Percentiles rank a stretch among this genome's conserved stretches.
Conservation (phyloP, 768 basidiomycete genomes). For the Suillus fuscotomentosus region DNA sequence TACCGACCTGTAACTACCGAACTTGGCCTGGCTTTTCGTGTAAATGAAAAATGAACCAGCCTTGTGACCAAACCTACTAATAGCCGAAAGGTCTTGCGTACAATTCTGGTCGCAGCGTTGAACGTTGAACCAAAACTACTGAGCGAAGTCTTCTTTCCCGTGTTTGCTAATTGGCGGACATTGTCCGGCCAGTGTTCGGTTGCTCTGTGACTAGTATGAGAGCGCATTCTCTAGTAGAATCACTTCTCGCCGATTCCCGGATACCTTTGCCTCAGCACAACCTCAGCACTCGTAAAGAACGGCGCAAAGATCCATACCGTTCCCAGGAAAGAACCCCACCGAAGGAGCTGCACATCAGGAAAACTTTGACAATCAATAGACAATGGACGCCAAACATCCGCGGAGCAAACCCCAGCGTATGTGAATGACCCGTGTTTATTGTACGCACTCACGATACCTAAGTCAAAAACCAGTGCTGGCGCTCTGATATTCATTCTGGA, state of each 20-base stretch:
- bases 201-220: background rate
- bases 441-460: background rate
- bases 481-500: constrained; percentile 66
- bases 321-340: constrained; percentile 72
- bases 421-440: constrained; percentile 26
- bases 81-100: background rate
- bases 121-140: background rate
- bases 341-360: constrained; percentile 53
- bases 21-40: background rate
- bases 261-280: constrained; percentile 71
- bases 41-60: background rate
- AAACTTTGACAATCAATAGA: constrained; percentile 26
- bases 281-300: constrained; percentile 76
- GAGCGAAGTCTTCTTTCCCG: background rate
- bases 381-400: constrained; percentile 52
- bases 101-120: background rate
- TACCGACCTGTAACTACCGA: background rate
- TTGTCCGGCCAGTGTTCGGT: background rate
- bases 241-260: background rate
- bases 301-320: constrained; percentile 90
- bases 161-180: background rate
- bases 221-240: background rate
- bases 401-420: constrained; percentile 68
- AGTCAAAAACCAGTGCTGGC: constrained; percentile 81
- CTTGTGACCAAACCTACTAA: background rate